phyloP scores from a whole-genome alignment of 805 yeast genomes.

The Kurtzmaniella fragi region DNA sequence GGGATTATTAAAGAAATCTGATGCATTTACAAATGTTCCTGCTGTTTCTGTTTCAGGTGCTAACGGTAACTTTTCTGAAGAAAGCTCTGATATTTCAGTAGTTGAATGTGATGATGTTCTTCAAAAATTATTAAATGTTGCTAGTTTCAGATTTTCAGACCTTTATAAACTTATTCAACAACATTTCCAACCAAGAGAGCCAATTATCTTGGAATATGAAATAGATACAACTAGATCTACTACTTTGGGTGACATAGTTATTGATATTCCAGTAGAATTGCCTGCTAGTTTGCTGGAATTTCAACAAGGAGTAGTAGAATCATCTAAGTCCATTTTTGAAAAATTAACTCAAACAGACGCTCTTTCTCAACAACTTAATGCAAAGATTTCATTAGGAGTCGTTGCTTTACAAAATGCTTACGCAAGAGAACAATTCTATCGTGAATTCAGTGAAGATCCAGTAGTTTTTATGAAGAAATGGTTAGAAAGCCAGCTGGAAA shows the following conservation, averaged over 20 bases:
- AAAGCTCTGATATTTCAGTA: slow-evolving; percentile 20
- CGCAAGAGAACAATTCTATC: slow-evolving; percentile 73
- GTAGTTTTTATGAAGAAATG: slow-evolving; percentile 67
- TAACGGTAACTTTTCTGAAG: slow-evolving; percentile 3
- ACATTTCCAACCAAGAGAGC: slow-evolving; percentile 75
- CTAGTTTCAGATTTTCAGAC: slow-evolving; percentile 62
- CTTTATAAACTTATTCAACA: slow-evolving; percentile 63
- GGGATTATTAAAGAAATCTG: slow-evolving; percentile 40
- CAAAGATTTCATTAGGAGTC: slow-evolving; percentile 44
- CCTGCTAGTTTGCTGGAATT: slow-evolving; percentile 28
- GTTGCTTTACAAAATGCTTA: slow-evolving; percentile 50
- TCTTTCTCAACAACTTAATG: slow-evolving; percentile 36
- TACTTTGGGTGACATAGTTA: slow-evolving; percentile 73
- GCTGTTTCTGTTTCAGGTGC: slow-evolving; percentile 29
- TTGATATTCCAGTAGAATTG: slow-evolving; percentile 59
- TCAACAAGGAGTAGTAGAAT: slow-evolving; percentile 34
- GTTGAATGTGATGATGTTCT: slow-evolving; percentile 43
- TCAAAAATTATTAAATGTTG: slow-evolving; percentile 41
- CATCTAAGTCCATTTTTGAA: slow-evolving; percentile 35
- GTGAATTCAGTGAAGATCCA: slow-evolving; percentile 71
- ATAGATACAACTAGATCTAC: slow-evolving; percentile 73
- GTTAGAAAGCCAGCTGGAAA: slow-evolving; percentile 75
- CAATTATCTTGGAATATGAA: slow-evolving; percentile 70
- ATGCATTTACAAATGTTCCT: slow-evolving; percentile 27
- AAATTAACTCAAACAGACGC: slow-evolving; percentile 41